Conservation (phyloP, 371 early-diverging fungal species). For the Mucor indicus region DNA sequence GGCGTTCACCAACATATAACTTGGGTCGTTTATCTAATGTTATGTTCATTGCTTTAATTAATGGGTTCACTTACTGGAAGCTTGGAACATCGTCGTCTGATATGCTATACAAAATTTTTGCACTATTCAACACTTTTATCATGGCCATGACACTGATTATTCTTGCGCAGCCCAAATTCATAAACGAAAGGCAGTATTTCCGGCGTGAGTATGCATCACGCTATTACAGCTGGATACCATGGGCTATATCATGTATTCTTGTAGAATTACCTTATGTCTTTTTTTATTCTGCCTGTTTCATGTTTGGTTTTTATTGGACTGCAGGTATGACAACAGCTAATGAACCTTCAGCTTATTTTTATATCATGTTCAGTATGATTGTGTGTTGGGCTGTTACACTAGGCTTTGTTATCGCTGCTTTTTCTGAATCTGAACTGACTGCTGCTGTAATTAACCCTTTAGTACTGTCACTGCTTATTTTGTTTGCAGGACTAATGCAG, state of each 20-base stretch:
- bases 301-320: conserved; percentile 71
- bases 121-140: conserved; percentile 66
- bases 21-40: conserved; percentile 58
- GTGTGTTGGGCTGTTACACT: conserved; percentile 65
- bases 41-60: conserved; percentile 51
- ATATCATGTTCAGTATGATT: conserved; percentile 57
- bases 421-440: conserved; percentile 55
- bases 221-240: conserved; percentile 71
- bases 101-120: conserved; percentile 69
- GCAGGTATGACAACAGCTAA: conserved; percentile 54
- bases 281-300: conserved; percentile 54
- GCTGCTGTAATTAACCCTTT: conserved; percentile 74
- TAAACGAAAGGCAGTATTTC: conserved; percentile 67
- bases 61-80: conserved; percentile 76
- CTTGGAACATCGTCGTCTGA: conserved; percentile 53
- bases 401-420: conserved; percentile 53
- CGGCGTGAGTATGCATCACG: conserved; percentile 70
- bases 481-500: conserved; percentile 75
- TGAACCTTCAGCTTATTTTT: conserved; percentile 58
- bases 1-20: conserved; percentile 67
- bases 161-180: conserved; percentile 71
- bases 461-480: conserved; percentile 62
- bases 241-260: conserved; percentile 49
- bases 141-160: conserved; percentile 69
- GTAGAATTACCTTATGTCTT: conserved; percentile 62